Percentiles rank a stretch among this genome's conserved stretches.
phyloP scores from a whole-genome alignment of 768 basidiomycete species.

The Suillus variegatus region DNA sequence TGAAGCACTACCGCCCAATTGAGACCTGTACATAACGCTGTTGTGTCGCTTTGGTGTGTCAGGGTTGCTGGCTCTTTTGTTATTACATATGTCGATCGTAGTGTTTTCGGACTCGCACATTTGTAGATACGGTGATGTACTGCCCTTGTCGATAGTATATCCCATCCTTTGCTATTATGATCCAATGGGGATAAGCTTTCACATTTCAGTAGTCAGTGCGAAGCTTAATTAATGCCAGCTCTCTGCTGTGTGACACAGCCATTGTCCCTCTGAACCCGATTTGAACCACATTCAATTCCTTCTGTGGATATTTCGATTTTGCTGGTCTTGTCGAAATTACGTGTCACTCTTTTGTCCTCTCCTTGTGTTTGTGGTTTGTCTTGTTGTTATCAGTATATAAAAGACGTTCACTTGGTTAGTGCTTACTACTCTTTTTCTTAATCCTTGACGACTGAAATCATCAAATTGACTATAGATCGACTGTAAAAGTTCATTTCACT shows the following conservation, averaged over 20 bases:
- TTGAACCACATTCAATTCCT: neutral
- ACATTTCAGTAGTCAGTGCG: neutral
- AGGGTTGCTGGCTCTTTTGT: constrained; percentile 1
- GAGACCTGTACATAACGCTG: constrained; percentile 36
- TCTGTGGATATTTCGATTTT: neutral
- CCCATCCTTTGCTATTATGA: constrained; percentile 1
- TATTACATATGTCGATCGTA: constrained; percentile 5
- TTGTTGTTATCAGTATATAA: neutral
- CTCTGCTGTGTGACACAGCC: neutral
- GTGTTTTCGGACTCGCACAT: constrained; percentile 8
- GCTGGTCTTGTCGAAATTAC: constrained; percentile 1
- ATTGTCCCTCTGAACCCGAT: neutral
- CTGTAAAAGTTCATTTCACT: neutral
- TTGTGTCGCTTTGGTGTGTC: constrained; percentile 10
- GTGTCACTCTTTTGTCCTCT: neutral
- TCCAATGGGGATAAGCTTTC: neutral
- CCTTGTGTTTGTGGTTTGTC: neutral
- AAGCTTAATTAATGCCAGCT: neutral
- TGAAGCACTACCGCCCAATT: constrained; percentile 69
- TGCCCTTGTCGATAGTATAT: constrained; percentile 7
- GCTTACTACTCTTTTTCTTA: neutral
- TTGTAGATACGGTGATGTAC: constrained; percentile 17
- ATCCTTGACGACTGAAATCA: neutral
- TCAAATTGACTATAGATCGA: neutral
- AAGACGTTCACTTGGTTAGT: neutral